A percentile compares a stretch with the other conserved stretches of the same genome.
These are phyloP conservation scores for Alternaria metachromatica DNA, from an alignment of 2,329 filamentous ascomycete genomes.

Conservation along the genomic window DNA sequence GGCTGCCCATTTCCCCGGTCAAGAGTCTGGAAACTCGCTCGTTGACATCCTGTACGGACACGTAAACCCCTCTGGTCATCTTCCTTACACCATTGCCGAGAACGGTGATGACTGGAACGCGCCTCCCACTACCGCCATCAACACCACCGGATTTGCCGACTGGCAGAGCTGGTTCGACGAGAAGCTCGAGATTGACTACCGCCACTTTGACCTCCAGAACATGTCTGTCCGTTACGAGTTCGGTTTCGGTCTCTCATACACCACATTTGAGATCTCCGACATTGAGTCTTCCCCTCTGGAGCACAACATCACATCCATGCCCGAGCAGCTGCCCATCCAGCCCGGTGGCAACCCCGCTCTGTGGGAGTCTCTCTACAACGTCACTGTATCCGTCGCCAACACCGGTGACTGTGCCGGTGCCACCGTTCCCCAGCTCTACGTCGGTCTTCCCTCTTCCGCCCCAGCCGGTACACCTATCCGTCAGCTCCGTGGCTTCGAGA, in stretches of 20 bases:
- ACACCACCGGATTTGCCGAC: slow-evolving; percentile 49
- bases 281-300: slow-evolving; percentile 62
- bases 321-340: slow-evolving; percentile 53
- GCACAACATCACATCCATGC: slow-evolving; percentile 66
- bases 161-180: slow-evolving; percentile 62
- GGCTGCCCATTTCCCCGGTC: slow-evolving; percentile 51
- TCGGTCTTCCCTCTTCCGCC: slow-evolving; percentile 60
- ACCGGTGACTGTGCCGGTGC: slow-evolving; percentile 64
- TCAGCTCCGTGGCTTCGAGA: slow-evolving; percentile 59
- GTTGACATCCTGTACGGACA: slow-evolving; percentile 71
- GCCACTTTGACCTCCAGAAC: slow-evolving; percentile 71
- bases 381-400: slow-evolving; percentile 73
- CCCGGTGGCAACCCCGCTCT: slow-evolving; percentile 57
- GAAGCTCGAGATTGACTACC: slow-evolving; percentile 78
- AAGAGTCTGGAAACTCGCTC: slow-evolving; percentile 51
- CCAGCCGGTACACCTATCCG: slow-evolving; percentile 63
- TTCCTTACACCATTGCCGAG: slow-evolving; percentile 87
- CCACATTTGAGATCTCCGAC: slow-evolving; percentile 74
- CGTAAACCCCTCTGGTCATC: slow-evolving; percentile 76
- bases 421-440: slow-evolving; percentile 64
- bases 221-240: slow-evolving; percentile 79
- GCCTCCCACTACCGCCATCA: slow-evolving; percentile 50
- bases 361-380: slow-evolving; percentile 72
- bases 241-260: slow-evolving; percentile 77
- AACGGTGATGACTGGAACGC: slow-evolving; percentile 69